Evolutionary conservation across 169 alveolate genomes (phyloP).

Genomic region (Cryptosporidium baileyi): DNA sequence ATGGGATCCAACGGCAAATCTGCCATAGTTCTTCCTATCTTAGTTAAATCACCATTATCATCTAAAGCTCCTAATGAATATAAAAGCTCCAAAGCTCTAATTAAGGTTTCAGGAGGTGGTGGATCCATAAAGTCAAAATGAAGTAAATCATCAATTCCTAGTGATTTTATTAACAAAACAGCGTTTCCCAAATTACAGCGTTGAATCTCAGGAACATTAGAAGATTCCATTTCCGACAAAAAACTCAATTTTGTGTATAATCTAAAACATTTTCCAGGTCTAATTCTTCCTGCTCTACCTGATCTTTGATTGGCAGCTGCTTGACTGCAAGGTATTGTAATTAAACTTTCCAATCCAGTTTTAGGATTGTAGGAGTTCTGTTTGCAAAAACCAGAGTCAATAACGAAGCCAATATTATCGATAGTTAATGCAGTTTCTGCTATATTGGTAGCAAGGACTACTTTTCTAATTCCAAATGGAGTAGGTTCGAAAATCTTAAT

Average conservation of each 20-base stretch:
- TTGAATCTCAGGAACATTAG: constrained; percentile 95
- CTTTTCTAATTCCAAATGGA: constrained; percentile 93
- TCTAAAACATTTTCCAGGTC: constrained; percentile 98
- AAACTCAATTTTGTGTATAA: constrained; percentile 96
- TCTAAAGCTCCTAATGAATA: constrained; percentile 98
- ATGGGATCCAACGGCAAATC: constrained; percentile 99
- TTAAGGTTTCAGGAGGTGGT: constrained; percentile 97
- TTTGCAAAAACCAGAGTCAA: constrained; percentile 98
- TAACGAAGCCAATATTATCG: constrained; percentile 96
- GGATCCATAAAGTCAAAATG: constrained; percentile 99
- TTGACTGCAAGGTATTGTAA: constrained; percentile 97
- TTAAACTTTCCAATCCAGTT: constrained; percentile 96
- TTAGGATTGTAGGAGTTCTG: constrained; percentile 97
- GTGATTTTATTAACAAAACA: constrained; percentile 89
- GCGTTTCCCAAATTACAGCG: constrained; percentile 94
- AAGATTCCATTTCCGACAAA: constrained; percentile 95
- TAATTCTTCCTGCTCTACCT: constrained; percentile 99
- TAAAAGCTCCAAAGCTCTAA: constrained; percentile 94
- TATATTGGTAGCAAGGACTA: constrained; percentile 96
- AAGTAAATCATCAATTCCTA: constrained; percentile 98
- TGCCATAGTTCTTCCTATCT: constrained; percentile 98
- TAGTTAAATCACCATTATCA: constrained; percentile 95
- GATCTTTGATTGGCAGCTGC: constrained; percentile 99
- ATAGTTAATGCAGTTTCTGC: constrained; percentile 99
- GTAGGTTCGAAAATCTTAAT: constrained; percentile 97